phyloP scores from a whole-genome alignment of 2,329 filamentous ascomycete species.

The Cyclaneusma minus region DNA sequence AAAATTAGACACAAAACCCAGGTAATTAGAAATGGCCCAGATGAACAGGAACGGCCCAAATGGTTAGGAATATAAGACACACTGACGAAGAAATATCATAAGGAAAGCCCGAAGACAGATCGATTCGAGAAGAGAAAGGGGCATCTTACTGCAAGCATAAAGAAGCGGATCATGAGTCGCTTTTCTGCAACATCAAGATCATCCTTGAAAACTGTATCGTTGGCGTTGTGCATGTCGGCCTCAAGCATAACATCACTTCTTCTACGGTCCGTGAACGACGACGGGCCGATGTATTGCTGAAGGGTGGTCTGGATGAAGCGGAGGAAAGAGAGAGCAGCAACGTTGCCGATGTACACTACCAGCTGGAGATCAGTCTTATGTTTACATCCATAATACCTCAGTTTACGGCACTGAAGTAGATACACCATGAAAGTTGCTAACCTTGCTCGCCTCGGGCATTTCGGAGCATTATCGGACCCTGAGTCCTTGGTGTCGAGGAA shows the following conservation, averaged over 20 bases:
- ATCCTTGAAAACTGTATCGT: constrained; percentile 17
- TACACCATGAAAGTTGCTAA: constrained; percentile 6
- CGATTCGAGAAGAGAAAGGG: no score
- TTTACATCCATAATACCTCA: constrained; percentile 34
- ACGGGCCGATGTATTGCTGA: constrained; percentile 35
- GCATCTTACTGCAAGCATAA: neutral
- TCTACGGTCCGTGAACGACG: constrained; percentile 34
- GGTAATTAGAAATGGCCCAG: no score
- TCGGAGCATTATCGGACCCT: constrained; percentile 3
- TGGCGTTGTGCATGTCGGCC: constrained; percentile 21
- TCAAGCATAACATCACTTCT: constrained; percentile 37
- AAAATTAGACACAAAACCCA: no score
- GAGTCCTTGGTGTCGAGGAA: constrained; percentile 1
- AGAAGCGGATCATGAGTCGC: constrained; percentile 4
- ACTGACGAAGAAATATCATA: no score
- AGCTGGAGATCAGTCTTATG: neutral
- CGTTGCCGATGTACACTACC: constrained; percentile 32
- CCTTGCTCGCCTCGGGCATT: neutral
- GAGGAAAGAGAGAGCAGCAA: constrained; percentile 37
- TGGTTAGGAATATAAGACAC: no score
- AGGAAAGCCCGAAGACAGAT: no score
- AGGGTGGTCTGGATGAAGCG: constrained; percentile 32
- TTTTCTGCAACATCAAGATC: constrained; percentile 18
- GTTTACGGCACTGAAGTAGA: constrained; percentile 31
- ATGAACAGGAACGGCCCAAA: no score